Conservation (phyloP, 345 rosid genomes). For the Salix koriyanagi region DNA sequence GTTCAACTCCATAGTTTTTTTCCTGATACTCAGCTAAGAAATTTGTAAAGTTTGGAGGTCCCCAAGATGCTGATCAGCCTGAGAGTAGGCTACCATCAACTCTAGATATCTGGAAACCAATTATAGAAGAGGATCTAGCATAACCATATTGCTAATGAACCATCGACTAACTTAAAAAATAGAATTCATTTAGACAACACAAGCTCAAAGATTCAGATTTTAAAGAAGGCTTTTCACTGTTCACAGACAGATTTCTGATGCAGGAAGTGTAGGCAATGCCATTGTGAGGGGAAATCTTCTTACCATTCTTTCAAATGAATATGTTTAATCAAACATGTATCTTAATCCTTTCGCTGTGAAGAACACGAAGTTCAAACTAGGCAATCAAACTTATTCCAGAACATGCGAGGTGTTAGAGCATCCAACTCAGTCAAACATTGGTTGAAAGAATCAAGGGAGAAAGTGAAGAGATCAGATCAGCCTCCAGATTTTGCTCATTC, state of each 20-base stretch:
- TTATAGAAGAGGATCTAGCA: not conserved
- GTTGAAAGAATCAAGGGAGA: no score
- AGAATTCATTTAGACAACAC: no score
- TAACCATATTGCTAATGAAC: no score
- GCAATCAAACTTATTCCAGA: not conserved
- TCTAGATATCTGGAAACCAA: constrained; percentile 8
- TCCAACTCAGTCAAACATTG: no score
- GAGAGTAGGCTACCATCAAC: constrained; percentile 4
- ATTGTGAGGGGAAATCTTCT: constrained; percentile 1
- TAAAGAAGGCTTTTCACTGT: not conserved
- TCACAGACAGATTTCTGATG: no score
- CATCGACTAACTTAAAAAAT: no score
- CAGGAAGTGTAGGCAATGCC: not conserved
- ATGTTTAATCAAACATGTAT: constrained; percentile 27
- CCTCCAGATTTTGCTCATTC: no score
- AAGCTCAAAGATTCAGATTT: no score
- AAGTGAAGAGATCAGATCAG: no score
- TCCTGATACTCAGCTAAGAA: constrained; percentile 2
- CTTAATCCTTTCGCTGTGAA: constrained; percentile 29
- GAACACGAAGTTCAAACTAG: not conserved
- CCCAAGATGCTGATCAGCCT: not conserved
- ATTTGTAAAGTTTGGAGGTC: not conserved
- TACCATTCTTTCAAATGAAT: constrained; percentile 3
- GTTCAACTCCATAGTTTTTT: not conserved
- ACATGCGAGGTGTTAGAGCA: not conserved